Conservation (phyloP, 23 red algal genomes). For the Gracilaria vermiculophylla region DNA sequence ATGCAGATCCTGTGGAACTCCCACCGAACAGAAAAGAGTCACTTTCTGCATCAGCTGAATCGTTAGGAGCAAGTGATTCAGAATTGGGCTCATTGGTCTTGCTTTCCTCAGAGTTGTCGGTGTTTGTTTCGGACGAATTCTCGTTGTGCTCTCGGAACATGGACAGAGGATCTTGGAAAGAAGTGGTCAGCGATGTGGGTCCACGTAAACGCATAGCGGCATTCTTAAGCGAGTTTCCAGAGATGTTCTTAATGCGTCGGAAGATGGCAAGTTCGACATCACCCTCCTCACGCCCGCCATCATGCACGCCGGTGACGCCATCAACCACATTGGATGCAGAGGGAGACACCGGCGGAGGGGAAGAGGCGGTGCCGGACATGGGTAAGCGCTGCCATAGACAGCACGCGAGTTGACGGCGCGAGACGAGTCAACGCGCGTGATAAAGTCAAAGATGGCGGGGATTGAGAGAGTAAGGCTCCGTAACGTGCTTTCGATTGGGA, state of each 20-base stretch:
- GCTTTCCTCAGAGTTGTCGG: slow-evolving; percentile 1
- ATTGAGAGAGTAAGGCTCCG: too few relatives aligned
- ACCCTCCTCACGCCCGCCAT: slow-evolving; percentile 50
- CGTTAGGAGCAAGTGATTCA: neutral
- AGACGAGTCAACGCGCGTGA: neutral
- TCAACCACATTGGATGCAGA: slow-evolving; percentile 14
- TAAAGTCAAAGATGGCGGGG: neutral
- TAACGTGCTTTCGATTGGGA: too few relatives aligned
- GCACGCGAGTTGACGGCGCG: neutral
- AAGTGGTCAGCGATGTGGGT: neutral
- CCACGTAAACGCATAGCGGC: neutral
- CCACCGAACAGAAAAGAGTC: neutral
- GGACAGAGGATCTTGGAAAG: slow-evolving; percentile 37
- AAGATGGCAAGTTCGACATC: slow-evolving; percentile 68
- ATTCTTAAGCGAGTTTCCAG: neutral
- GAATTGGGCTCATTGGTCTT: neutral
- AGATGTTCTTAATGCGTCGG: slow-evolving; percentile 41
- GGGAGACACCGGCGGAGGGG: neutral
- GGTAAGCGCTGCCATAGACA: neutral
- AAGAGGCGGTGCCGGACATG: neutral
- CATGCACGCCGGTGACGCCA: slow-evolving; percentile 25
- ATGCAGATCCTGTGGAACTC: slow-evolving; percentile 18
- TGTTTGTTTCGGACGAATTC: neutral
- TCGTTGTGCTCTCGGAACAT: slow-evolving; percentile 33
- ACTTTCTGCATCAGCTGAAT: neutral